Evolutionary conservation across 2,329 filamentous ascomycete genomes (phyloP).

Genomic region (Volutella citrinella): DNA sequence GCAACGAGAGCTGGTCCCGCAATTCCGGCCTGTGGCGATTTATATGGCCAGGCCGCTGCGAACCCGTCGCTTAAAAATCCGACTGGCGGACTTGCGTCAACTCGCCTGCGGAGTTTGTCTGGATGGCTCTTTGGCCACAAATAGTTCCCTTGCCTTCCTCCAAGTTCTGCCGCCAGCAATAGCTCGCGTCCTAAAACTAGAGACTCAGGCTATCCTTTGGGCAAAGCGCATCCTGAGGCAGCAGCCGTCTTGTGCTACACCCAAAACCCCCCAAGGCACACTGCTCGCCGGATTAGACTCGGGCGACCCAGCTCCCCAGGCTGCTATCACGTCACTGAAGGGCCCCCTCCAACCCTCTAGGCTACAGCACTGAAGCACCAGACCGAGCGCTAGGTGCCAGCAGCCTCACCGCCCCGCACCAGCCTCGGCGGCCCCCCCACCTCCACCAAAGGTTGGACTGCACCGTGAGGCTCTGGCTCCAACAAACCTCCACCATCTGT

Average conservation of each 20-base stretch:
- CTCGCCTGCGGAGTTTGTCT: constrained; percentile 11
- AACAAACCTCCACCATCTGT: constrained; percentile 11
- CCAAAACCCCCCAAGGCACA: too few species aligned
- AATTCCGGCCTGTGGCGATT: too few species aligned
- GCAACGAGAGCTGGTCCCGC: too few species aligned
- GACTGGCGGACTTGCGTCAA: constrained; percentile 9
- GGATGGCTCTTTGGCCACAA: too few species aligned
- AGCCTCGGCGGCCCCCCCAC: constrained; percentile 8
- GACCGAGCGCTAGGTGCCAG: constrained; percentile 6
- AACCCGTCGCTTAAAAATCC: constrained; percentile 6
- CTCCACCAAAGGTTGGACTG: constrained; percentile 2
- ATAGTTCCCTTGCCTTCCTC: too few species aligned
- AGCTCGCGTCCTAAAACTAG: neutral
- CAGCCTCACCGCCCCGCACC: constrained; percentile 25
- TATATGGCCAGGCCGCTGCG: neutral
- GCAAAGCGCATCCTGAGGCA: constrained; percentile 2
- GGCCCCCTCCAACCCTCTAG: too few species aligned
- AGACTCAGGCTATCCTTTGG: constrained; percentile 1
- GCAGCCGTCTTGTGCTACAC: too few species aligned
- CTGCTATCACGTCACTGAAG: too few species aligned
- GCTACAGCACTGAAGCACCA: too few species aligned
- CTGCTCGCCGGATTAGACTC: too few species aligned
- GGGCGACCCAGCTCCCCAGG: too few species aligned
- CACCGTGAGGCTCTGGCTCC: constrained; percentile 17
- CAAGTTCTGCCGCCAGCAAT: neutral